Evolutionary conservation across 495 filamentous ascomycete species (phyloP), one percentile per base, ranked within the genome.

Genomic region (Collariella sp.): DNA sequence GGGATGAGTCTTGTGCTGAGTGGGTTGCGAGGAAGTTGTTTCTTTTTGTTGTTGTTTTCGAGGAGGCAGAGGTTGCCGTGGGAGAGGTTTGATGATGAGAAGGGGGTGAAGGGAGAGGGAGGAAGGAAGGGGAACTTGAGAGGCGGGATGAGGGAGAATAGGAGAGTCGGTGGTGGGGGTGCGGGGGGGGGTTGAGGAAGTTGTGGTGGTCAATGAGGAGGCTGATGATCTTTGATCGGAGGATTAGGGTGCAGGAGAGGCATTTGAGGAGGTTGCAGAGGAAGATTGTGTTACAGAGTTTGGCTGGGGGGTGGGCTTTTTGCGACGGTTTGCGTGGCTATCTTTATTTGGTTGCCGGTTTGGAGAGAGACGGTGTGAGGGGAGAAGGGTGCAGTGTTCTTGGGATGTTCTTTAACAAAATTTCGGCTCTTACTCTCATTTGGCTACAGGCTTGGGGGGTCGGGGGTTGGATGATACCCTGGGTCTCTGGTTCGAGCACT

Each of bases 151-250:
- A 56, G 38, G 29, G 46, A 56, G 46, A 18, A 58, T 46, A 22
- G 19, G 52, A 11, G 34, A 38, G n/a, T 44, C 19, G 53, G 55
- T 18, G 58, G 52, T 3, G 46, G 50, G 34, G 52, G 19, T 45
- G 48, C 9, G 43, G n/a, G n/a, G n/a, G n/a, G n/a, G n/a, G n/a
- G n/a, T n/a, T n/a, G n/a, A n/a, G n/a, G n/a, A n/a, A 47, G 20
- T 11, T 72, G 3, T 34, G 65, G 10, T 49, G 59, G 52, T 9
- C 53, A 24, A n/a, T 70, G 2, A 62, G 52, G n/a, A 60, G 64
- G 46, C 16, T 73, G 39, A 73, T 73, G 71, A 71, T 73, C 49
- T 73, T 72, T 60, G 71, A 73, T 40, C 61, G 67, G 38, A 67
- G 67, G 55, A 50, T 73, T 56, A 62, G 64, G 45, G 70, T 73